Conservation (phyloP, 371 early-diverging fungal genomes). For the Batkoa obscura region DNA sequence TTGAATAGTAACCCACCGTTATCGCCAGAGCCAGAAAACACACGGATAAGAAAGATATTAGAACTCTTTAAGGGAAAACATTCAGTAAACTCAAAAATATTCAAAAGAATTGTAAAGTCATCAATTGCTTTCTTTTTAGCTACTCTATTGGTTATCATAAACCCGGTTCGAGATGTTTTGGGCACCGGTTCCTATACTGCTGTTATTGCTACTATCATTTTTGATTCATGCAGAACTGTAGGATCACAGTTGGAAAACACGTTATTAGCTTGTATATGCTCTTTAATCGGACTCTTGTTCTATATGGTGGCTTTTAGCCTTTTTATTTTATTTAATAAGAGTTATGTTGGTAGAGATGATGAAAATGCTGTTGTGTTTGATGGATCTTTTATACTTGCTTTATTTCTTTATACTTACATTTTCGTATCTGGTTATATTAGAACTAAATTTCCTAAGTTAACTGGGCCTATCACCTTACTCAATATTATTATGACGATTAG, state of each 20-base stretch:
- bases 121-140: constrained; percentile 6
- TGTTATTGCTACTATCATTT: background rate
- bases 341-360: background rate
- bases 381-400: constrained; percentile 4
- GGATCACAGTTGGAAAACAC: constrained; percentile 1
- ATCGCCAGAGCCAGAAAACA: background rate
- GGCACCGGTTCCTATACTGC: background rate
- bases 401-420: background rate
- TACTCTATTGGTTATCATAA: background rate
- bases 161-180: background rate
- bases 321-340: background rate
- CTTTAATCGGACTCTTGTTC: background rate
- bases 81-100: background rate
- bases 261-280: background rate
- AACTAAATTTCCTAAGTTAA: background rate
- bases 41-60: background rate
- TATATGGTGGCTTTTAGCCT: background rate
- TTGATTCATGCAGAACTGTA: background rate
- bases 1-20: background rate
- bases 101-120: constrained; percentile 2
- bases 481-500: background rate
- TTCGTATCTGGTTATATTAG: constrained; percentile 1
- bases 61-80: background rate
- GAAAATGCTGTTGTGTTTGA: background rate
- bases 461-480: background rate